Evolutionary conservation across 1,284 basidiomycete genomes (phyloP).

Genomic region (Ceratobasidium sp.): DNA sequence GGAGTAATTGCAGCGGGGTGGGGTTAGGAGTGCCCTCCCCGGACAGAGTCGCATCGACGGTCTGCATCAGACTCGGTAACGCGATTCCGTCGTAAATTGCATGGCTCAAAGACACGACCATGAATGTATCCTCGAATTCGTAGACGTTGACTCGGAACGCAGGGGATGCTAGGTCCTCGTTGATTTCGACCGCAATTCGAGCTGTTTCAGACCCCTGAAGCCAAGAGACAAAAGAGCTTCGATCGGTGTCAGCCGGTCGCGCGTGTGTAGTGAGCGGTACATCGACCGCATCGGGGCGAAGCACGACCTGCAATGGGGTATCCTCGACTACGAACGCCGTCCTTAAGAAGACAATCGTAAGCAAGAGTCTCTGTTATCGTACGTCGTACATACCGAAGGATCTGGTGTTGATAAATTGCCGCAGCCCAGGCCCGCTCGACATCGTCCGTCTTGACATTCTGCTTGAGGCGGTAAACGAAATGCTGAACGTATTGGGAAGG

Average conservation of each 20-base stretch:
- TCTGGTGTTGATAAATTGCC: slow-evolving; percentile 57
- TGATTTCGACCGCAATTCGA: slow-evolving; percentile 28
- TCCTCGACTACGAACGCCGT: slow-evolving; percentile 47
- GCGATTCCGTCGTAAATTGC: slow-evolving; percentile 39
- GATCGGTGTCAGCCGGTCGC: not conserved
- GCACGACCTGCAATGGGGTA: slow-evolving; percentile 57
- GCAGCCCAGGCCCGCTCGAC: slow-evolving; percentile 57
- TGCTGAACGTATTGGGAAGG: slow-evolving; percentile 65
- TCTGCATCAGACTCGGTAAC: slow-evolving; percentile 24
- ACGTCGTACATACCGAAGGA: slow-evolving; percentile 59
- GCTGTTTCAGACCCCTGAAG: not conserved
- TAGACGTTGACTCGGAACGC: slow-evolving; percentile 39
- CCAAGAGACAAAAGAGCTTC: slow-evolving; percentile 7
- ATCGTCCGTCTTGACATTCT: slow-evolving; percentile 4
- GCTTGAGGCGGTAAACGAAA: slow-evolving; percentile 53
- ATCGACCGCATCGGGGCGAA: slow-evolving; percentile 21
- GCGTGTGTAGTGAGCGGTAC: slow-evolving; percentile 12
- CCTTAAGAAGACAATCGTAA: slow-evolving; percentile 55
- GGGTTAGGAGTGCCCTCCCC: not conserved
- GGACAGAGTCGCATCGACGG: not conserved
- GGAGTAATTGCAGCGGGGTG: slow-evolving; percentile 22
- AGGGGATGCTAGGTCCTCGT: slow-evolving; percentile 23
- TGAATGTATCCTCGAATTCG: slow-evolving; percentile 6
- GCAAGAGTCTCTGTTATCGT: slow-evolving; percentile 52
- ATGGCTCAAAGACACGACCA: slow-evolving; percentile 38